phyloP scores from a whole-genome alignment of 495 filamentous ascomycete genomes.

The Astrocystis sublimbata region DNA sequence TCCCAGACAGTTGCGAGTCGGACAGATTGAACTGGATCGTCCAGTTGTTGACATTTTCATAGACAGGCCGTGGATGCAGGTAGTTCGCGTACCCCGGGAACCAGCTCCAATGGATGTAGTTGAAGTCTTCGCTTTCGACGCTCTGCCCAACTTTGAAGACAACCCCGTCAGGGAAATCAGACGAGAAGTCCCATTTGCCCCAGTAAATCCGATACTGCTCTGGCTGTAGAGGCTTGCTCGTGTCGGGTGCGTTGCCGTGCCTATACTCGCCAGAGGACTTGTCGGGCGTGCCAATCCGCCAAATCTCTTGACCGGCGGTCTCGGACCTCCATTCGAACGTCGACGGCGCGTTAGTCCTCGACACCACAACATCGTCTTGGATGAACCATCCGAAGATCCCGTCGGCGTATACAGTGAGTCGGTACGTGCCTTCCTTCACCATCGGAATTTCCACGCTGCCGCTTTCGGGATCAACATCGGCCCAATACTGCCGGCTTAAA shows the following conservation, averaged over 20 bases:
- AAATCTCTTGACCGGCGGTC: constrained; percentile 53
- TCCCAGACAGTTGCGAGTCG: constrained; percentile 20
- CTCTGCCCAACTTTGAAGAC: constrained; percentile 49
- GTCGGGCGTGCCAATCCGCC: constrained; percentile 57
- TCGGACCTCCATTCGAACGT: constrained; percentile 46
- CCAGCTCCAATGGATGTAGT: constrained; percentile 55
- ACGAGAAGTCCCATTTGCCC: constrained; percentile 55
- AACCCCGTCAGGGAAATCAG: constrained; percentile 55
- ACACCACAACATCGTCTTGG: constrained; percentile 24
- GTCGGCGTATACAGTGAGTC: constrained; percentile 59
- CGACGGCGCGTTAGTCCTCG: constrained; percentile 30
- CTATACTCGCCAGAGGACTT: constrained; percentile 57
- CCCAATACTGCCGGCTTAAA: constrained; percentile 58
- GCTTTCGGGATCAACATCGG: constrained; percentile 44
- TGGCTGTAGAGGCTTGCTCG: constrained; percentile 47
- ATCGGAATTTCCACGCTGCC: constrained; percentile 50
- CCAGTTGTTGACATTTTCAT: constrained; percentile 51
- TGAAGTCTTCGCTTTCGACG: constrained; percentile 42
- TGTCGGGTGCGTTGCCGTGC: constrained; percentile 48
- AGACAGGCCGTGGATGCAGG: constrained; percentile 15
- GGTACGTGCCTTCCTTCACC: constrained; percentile 52
- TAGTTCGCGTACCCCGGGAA: constrained; percentile 44
- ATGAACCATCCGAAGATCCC: constrained; percentile 56
- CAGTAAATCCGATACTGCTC: constrained; percentile 57
- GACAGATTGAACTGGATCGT: constrained; percentile 47